Conservation (phyloP, 2,329 filamentous ascomycete genomes). For the Berkeleyomyces basicola region DNA sequence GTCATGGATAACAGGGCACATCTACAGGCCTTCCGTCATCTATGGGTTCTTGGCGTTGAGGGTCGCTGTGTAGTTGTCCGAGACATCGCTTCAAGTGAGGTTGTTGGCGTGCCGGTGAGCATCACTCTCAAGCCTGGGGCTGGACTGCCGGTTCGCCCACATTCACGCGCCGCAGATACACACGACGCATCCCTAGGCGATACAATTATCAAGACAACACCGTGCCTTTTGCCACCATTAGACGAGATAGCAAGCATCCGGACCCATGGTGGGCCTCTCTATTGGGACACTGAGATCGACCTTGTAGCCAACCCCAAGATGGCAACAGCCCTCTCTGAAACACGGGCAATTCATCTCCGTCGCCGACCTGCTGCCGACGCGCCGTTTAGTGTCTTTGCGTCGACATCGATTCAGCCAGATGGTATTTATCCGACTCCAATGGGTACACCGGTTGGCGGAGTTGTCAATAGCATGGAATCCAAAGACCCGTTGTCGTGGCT, state of each 20-base stretch:
- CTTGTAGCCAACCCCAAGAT: slow-evolving; percentile 49
- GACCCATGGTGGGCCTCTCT: slow-evolving; percentile 45
- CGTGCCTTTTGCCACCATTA: slow-evolving; percentile 48
- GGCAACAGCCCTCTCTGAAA: slow-evolving; percentile 41
- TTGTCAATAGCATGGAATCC: slow-evolving; percentile 5
- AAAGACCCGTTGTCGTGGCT: slow-evolving; percentile 52
- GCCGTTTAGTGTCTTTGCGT: slow-evolving; percentile 32
- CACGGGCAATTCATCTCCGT: slow-evolving; percentile 60
- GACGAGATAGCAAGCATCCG: slow-evolving; percentile 42
- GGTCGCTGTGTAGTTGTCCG: slow-evolving; percentile 75
- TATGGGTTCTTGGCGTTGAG: slow-evolving; percentile 91
- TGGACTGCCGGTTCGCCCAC: slow-evolving; percentile 10
- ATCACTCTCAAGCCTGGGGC: slow-evolving; percentile 37
- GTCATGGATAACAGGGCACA: slow-evolving; percentile 92
- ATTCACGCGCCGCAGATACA: not conserved
- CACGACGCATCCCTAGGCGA: slow-evolving; percentile 17
- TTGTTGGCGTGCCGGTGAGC: slow-evolving; percentile 55
- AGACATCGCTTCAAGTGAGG: slow-evolving; percentile 69
- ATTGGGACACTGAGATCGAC: slow-evolving; percentile 70
- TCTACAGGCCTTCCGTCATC: slow-evolving; percentile 87
- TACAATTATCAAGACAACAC: slow-evolving; percentile 29
- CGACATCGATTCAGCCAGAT: not conserved
- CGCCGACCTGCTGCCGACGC: slow-evolving; percentile 51
- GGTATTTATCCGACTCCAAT: not conserved
- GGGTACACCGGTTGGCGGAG: not conserved